Evolutionary conservation across 2,329 filamentous ascomycete genomes (phyloP).

Genomic region (Beauveria varroae): DNA sequence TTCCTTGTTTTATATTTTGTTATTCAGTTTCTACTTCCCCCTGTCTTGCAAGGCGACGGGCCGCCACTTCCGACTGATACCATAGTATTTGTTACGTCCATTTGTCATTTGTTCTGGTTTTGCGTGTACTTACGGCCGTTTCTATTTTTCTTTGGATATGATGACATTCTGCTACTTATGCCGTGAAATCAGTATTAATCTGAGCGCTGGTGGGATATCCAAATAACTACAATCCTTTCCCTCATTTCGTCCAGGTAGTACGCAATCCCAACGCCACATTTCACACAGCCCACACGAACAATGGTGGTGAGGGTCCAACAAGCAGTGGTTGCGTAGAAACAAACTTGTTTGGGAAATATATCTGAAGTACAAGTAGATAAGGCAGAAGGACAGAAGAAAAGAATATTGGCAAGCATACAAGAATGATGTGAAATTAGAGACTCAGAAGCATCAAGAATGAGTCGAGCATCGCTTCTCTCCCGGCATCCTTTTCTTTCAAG

Average conservation of each 20-base stretch:
- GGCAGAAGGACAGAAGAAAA: too few species aligned
- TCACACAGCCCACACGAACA: too few species aligned
- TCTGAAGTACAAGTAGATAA: too few species aligned
- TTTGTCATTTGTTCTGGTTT: not conserved
- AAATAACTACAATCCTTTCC: too few species aligned
- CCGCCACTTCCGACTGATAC: constrained; percentile 1
- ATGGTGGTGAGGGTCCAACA: too few species aligned
- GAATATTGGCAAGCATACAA: not conserved
- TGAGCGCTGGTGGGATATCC: too few species aligned
- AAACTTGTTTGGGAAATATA: too few species aligned
- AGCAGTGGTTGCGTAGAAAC: too few species aligned
- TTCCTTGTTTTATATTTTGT: not conserved
- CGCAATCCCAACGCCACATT: too few species aligned
- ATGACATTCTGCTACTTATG: not conserved
- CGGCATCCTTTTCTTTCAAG: not conserved
- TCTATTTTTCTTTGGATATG: not conserved
- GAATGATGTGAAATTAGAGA: not conserved
- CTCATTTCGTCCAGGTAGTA: too few species aligned
- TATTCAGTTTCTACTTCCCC: not conserved
- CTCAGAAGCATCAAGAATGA: not conserved
- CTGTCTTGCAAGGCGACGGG: not conserved
- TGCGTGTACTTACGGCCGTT: not conserved
- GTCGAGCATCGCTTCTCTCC: not conserved
- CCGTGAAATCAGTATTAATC: not conserved
- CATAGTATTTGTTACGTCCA: not conserved